These are phyloP conservation scores for Boletus pseudo-olivaceus DNA, from an alignment of 768 basidiomycete species.

Conservation along the genomic window DNA sequence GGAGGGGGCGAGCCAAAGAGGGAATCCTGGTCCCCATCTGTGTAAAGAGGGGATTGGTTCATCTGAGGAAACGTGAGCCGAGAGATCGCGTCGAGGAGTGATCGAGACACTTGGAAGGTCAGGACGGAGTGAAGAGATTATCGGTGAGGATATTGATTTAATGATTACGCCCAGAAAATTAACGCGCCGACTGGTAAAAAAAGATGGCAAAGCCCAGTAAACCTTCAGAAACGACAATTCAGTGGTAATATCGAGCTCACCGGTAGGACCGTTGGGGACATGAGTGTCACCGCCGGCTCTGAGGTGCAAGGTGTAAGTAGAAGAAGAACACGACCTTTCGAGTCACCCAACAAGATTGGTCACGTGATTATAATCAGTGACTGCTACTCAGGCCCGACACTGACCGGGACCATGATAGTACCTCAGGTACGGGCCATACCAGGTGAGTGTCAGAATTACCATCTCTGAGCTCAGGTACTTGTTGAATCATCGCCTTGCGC, in stretches of 20 bases:
- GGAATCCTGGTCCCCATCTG: constrained; percentile 53
- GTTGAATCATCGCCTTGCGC: background rate
- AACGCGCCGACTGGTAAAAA: background rate
- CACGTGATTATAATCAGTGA: constrained; percentile 1
- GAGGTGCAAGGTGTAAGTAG: background rate
- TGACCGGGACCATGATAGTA: too few relatives aligned
- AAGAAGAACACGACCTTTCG: background rate
- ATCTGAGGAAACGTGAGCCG: constrained; percentile 22
- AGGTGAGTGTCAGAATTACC: too few relatives aligned
- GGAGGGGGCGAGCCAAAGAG: constrained; percentile 81
- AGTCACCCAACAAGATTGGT: constrained; percentile 1
- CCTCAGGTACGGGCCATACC: too few relatives aligned
- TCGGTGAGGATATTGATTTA: background rate
- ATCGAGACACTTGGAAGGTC: constrained; percentile 18
- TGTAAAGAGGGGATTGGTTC: constrained; percentile 5
- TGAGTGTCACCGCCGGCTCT: background rate
- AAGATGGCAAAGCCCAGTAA: background rate
- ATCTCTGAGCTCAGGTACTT: background rate
- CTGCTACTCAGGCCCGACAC: too few relatives aligned
- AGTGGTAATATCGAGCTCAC: constrained; percentile 1
- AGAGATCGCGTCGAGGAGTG: constrained; percentile 2
- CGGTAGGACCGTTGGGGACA: background rate
- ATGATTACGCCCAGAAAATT: background rate
- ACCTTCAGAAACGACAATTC: background rate
- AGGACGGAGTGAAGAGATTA: constrained; percentile 1